phyloP scores from a whole-genome alignment of 2,329 filamentous ascomycete species.

The Fusarium albidum region DNA sequence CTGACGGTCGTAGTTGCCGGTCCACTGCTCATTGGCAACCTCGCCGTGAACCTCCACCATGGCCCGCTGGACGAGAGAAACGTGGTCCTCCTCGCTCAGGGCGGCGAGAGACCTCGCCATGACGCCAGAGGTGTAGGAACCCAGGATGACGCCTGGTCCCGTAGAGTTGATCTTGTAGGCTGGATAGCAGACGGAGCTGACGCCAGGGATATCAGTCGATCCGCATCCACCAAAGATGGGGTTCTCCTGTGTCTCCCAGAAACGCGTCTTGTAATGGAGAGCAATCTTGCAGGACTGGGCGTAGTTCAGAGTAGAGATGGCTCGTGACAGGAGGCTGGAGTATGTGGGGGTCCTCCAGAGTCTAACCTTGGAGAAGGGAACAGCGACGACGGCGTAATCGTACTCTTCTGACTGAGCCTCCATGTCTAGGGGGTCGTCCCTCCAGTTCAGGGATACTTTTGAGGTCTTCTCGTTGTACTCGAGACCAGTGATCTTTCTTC shows the following conservation, averaged over 20 bases:
- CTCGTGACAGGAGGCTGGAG: slow-evolving; percentile 49
- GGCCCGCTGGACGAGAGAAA: slow-evolving; percentile 14
- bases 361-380: slow-evolving; percentile 70
- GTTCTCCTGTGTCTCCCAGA: no score
- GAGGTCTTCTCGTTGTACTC: slow-evolving; percentile 54
- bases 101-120: slow-evolving; percentile 71
- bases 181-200: no score
- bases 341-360: slow-evolving; percentile 63
- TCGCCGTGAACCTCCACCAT: slow-evolving; percentile 35
- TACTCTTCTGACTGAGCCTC: slow-evolving; percentile 59
- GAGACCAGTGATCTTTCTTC: slow-evolving; percentile 66
- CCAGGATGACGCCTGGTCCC: no score
- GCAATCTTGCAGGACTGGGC: no score
- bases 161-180: no score
- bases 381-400: slow-evolving; percentile 71
- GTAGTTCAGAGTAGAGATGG: slow-evolving; percentile 58
- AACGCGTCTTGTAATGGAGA: no score
- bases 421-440: slow-evolving; percentile 44
- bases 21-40: slow-evolving; percentile 62
- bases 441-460: slow-evolving; percentile 68
- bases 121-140: no score
- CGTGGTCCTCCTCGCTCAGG: slow-evolving; percentile 63
- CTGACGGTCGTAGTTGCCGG: slow-evolving; percentile 63
- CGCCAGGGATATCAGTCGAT: no score
- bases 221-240: no score